phyloP scores from a whole-genome alignment of 2,329 filamentous ascomycete genomes.

The Ascochyta viciae-villosae region DNA sequence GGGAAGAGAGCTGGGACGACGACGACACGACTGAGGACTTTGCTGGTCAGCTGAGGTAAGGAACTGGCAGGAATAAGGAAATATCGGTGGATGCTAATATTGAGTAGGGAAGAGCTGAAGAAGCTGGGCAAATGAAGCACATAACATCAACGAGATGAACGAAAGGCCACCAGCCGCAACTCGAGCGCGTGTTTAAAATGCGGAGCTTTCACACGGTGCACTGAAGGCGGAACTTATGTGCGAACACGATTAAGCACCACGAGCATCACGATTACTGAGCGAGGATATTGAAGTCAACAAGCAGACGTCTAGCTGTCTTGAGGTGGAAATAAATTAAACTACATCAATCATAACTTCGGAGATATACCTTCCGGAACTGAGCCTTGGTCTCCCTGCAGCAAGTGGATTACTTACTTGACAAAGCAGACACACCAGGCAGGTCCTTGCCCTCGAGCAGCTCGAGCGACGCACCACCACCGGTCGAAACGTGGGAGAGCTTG shows the following conservation, averaged over 20 bases:
- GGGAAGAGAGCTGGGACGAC: slow-evolving; percentile 99
- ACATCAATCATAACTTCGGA: slow-evolving; percentile 45
- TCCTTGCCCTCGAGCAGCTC: slow-evolving; percentile 99
- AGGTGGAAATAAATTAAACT: slow-evolving; percentile 34
- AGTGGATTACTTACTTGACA: slow-evolving; percentile 73
- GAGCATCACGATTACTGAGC: slow-evolving; percentile 15
- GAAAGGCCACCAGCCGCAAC: neutral
- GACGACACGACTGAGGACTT: slow-evolving; percentile 98
- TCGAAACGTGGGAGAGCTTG: slow-evolving; percentile 98
- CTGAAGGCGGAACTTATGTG: neutral
- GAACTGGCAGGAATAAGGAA: slow-evolving; percentile 21
- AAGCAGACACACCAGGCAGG: slow-evolving; percentile 87
- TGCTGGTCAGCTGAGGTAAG: slow-evolving; percentile 89
- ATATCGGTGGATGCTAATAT: slow-evolving; percentile 7
- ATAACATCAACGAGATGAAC: slow-evolving; percentile 3
- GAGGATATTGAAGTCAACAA: slow-evolving; percentile 8
- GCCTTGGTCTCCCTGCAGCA: slow-evolving; percentile 24
- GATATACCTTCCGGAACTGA: slow-evolving; percentile 44
- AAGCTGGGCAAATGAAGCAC: slow-evolving; percentile 76
- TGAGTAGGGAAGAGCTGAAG: slow-evolving; percentile 82
- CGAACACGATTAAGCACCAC: slow-evolving; percentile 9
- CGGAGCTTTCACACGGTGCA: neutral
- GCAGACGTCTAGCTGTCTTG: slow-evolving; percentile 26
- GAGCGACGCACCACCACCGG: slow-evolving; percentile 91
- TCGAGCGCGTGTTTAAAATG: neutral